Conservation (phyloP, 2,329 filamentous ascomycete genomes). For the Penicillium janthinellum region DNA sequence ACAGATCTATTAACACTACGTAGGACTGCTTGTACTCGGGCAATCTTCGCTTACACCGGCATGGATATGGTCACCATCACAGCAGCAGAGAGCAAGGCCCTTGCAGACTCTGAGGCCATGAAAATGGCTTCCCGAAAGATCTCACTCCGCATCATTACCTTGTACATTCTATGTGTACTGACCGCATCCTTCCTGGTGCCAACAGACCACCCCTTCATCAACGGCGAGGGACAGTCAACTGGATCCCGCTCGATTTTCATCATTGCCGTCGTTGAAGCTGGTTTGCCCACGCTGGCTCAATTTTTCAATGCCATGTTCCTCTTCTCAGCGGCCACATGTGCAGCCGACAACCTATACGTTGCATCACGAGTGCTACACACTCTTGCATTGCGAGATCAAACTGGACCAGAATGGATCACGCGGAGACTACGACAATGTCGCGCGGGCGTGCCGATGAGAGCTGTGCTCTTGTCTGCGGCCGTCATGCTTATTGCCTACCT, state of each 20-base stretch:
- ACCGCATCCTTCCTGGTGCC: not conserved
- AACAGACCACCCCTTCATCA: not conserved
- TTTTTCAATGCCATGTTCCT: not conserved
- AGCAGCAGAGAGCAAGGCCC: not conserved
- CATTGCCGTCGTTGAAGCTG: not conserved
- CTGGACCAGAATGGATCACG: not conserved
- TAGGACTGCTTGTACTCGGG: not conserved
- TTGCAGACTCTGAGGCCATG: not conserved
- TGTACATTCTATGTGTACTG: not conserved
- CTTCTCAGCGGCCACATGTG: not conserved
- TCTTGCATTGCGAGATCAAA: not conserved
- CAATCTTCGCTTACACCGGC: not conserved
- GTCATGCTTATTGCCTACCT: not conserved
- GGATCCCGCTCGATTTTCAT: not conserved
- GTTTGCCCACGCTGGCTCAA: not conserved
- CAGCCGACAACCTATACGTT: not conserved
- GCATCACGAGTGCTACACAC: not conserved
- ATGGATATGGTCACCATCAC: not conserved
- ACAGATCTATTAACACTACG: not conserved
- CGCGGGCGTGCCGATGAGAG: not conserved
- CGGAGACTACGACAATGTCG: not conserved
- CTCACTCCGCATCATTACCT: not conserved
- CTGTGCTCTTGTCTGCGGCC: not conserved
- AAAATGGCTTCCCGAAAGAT: not conserved
- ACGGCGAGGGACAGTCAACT: not conserved